Conservation (phyloP, 495 filamentous ascomycete species). For the Penicillium roqueforti region DNA sequence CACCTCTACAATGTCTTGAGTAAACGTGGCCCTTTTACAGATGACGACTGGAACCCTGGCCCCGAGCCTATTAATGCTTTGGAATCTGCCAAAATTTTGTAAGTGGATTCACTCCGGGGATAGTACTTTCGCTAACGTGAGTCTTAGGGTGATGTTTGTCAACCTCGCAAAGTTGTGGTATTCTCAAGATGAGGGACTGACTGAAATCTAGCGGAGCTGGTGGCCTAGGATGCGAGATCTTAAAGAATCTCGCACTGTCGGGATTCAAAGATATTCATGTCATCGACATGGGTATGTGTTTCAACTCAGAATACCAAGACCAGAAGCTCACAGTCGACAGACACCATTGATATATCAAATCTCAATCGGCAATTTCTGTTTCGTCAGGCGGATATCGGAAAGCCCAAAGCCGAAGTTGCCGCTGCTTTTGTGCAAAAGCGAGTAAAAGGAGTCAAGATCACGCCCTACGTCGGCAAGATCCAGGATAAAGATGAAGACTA, state of each 20-base stretch:
- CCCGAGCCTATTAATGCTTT: conserved; percentile 56
- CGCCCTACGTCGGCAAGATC: conserved; percentile 87
- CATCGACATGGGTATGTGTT: conserved; percentile 84
- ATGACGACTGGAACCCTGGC: conserved; percentile 62
- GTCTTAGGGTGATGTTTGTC: conserved; percentile 36
- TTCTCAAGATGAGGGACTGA: conserved; percentile 7
- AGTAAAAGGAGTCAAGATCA: conserved; percentile 87
- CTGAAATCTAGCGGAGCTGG: conserved; percentile 71
- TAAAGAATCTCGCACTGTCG: conserved; percentile 93
- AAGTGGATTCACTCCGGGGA: conserved; percentile 24
- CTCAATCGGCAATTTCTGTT: conserved; percentile 98
- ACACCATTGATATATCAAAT: conserved; percentile 98
- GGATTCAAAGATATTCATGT: conserved; percentile 97
- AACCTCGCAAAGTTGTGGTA: not conserved
- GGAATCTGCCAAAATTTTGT: conserved; percentile 67
- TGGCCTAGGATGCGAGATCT: conserved; percentile 91
- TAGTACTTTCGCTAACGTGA: conserved; percentile 18
- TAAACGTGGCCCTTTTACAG: conserved; percentile 72
- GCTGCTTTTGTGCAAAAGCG: conserved; percentile 85
- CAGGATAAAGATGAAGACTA: conserved; percentile 97
- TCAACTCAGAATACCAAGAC: not conserved
- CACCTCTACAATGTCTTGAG: conserved; percentile 75
- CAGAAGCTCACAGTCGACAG: conserved; percentile 39
- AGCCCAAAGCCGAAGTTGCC: conserved; percentile 89
- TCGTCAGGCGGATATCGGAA: conserved; percentile 85